phyloP scores from a whole-genome alignment of 1,139 yeast species.

The Protomyces arabidopsidicola region DNA sequence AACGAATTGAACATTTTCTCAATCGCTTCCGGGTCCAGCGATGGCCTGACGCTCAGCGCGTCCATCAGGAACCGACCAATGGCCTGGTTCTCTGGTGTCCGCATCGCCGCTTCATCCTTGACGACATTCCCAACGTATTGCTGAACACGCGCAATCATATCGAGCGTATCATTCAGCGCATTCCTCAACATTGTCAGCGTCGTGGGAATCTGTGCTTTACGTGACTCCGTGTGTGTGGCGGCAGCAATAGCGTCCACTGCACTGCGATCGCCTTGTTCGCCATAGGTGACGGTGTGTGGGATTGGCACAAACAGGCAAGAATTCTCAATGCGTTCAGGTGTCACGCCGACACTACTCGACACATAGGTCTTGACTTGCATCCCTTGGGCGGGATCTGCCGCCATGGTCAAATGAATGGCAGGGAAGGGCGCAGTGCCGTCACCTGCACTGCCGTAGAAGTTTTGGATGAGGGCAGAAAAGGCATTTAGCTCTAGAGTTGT shows the following conservation, averaged over 20 bases:
- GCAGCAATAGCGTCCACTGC: conserved; percentile 43
- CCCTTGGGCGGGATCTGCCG: conserved; percentile 43
- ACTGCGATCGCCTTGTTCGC: conserved; percentile 54
- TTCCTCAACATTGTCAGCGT: conserved; percentile 52
- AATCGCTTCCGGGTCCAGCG: conserved; percentile 55
- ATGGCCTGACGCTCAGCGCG: conserved; percentile 59
- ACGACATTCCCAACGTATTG: conserved; percentile 49
- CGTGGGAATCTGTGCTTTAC: conserved; percentile 41
- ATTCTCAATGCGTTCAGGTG: conserved; percentile 46
- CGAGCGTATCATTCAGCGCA: conserved; percentile 54
- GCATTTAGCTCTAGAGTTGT: conserved; percentile 62
- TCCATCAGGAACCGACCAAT: conserved; percentile 67
- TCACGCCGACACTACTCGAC: conserved; percentile 68
- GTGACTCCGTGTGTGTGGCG: conserved; percentile 39
- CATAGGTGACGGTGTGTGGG: conserved; percentile 58
- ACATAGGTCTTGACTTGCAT: conserved; percentile 62
- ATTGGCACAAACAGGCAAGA: conserved; percentile 76
- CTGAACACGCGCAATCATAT: conserved; percentile 53
- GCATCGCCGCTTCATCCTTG: conserved; percentile 42
- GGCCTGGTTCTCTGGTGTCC: conserved; percentile 43
- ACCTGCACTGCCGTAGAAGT: conserved; percentile 54
- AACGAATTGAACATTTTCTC: conserved; percentile 64
- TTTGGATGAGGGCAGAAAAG: conserved; percentile 78
- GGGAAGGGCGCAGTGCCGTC: conserved; percentile 54
- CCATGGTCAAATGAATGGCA: conserved; percentile 69